A percentile compares a stretch with the other conserved stretches of the same genome.
Evolutionary conservation across 179 eudicot species (phyloP).

Genomic region (Dionaea muscipula): DNA sequence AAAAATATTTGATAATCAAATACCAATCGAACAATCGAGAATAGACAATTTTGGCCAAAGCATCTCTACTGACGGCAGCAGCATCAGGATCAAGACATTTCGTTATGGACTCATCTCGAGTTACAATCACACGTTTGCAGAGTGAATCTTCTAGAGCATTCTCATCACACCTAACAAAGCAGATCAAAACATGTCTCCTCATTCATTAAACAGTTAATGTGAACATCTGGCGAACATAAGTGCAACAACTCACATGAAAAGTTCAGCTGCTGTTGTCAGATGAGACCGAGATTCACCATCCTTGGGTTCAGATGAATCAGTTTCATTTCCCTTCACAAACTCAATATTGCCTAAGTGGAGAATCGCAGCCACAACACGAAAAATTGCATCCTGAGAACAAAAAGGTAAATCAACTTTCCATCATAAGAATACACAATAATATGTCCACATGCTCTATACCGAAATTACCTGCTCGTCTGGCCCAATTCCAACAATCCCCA

Average conservation of each 20-base stretch:
- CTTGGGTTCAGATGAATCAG: conserved; percentile 80
- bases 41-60: conserved; percentile 73
- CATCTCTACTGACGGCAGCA: conserved; percentile 79
- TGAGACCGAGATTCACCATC: conserved; percentile 68
- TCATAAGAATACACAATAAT: not conserved
- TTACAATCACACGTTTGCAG: conserved; percentile 81
- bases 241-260: conserved; percentile 44
- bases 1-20: not conserved
- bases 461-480: conserved; percentile 61
- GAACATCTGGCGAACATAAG: not conserved
- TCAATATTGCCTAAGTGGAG: conserved; percentile 90
- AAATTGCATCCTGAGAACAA: conserved; percentile 61
- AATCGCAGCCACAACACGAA: conserved; percentile 82
- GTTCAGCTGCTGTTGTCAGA: conserved; percentile 67
- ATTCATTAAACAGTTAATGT: not conserved
- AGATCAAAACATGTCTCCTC: not conserved
- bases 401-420: conserved; percentile 6
- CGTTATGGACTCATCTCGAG: conserved; percentile 79
- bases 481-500: conserved; percentile 76
- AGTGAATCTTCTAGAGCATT: conserved; percentile 74
- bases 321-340: conserved; percentile 52
- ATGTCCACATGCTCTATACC: not conserved
- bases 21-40: conserved; percentile 88
- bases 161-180: conserved; percentile 64
- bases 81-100: conserved; percentile 63